Evolutionary conservation across 345 rosid genomes (phyloP).

Genomic region (Arabidopsis thaliana): DNA sequence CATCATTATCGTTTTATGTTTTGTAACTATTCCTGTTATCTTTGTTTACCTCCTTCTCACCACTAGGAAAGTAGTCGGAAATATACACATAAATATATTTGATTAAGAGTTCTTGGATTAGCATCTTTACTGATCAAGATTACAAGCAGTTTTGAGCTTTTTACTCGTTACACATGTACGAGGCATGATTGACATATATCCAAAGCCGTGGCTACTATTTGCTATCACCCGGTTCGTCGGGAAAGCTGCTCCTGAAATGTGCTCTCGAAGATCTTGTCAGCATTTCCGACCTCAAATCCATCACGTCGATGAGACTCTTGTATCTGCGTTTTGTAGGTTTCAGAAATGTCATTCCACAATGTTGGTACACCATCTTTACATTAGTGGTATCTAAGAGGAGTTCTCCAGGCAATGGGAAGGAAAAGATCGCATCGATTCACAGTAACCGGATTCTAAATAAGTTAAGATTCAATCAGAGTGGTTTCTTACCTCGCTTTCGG

Average conservation of each 20-base stretch:
- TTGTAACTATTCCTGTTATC: too few relatives aligned
- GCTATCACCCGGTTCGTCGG: constrained; percentile 29
- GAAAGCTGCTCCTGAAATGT: constrained; percentile 51
- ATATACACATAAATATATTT: not conserved
- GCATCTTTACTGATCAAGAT: constrained; percentile 9
- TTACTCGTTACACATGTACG: constrained; percentile 34
- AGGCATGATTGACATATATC: constrained; percentile 7
- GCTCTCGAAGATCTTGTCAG: constrained; percentile 95
- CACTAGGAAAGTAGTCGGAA: not conserved
- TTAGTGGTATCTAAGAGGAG: not conserved
- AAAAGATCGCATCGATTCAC: not conserved
- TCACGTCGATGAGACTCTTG: constrained; percentile 76
- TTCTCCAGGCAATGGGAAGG: not conserved
- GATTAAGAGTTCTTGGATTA: not conserved
- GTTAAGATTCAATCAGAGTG: not conserved
- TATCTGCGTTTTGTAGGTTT: constrained; percentile 51
- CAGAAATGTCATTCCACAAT: constrained; percentile 2
- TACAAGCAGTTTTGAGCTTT: constrained; percentile 34
- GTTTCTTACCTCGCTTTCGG: constrained; percentile 59
- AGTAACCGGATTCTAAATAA: not conserved
- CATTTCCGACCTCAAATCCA: constrained; percentile 94
- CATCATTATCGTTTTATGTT: not conserved
- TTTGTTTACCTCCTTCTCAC: not conserved
- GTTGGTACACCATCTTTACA: constrained; percentile 14
- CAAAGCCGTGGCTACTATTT: not conserved